Percentiles rank a stretch among this genome's conserved stretches.
Evolutionary conservation across 2,329 filamentous ascomycete species (phyloP).

Genomic region (Monilinia fructigena): DNA sequence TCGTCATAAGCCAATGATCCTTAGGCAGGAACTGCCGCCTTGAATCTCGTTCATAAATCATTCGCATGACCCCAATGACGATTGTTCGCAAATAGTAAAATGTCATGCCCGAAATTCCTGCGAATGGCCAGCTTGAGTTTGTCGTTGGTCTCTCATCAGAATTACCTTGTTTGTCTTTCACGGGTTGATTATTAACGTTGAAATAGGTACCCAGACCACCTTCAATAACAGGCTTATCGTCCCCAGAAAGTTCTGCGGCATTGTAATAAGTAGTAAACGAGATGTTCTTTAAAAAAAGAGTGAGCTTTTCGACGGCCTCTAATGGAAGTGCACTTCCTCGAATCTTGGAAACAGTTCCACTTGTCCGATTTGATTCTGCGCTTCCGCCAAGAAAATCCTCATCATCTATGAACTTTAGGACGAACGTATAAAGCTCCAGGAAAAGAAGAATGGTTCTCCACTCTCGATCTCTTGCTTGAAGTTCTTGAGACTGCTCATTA

Average conservation of each 20-base stretch:
- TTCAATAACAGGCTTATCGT: constrained; percentile 42
- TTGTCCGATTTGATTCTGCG: constrained; percentile 42
- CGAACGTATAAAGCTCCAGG: constrained; percentile 89
- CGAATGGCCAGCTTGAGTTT: constrained; percentile 46
- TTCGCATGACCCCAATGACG: constrained; percentile 75
- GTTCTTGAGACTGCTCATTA: constrained; percentile 20
- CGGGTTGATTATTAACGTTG: constrained; percentile 33
- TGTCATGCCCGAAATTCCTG: constrained; percentile 68
- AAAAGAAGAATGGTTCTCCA: constrained; percentile 91
- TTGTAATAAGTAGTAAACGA: constrained; percentile 89
- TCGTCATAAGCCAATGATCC: constrained; percentile 93
- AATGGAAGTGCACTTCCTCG: constrained; percentile 68
- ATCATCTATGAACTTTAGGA: constrained; percentile 89
- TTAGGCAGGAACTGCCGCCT: constrained; percentile 76
- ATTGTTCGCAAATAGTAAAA: constrained; percentile 76
- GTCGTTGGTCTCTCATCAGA: background rate
- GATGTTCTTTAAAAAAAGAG: constrained; percentile 84
- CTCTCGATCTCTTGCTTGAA: constrained; percentile 48
- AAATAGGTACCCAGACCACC: constrained; percentile 49
- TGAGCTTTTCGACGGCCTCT: constrained; percentile 69
- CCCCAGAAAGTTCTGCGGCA: constrained; percentile 60
- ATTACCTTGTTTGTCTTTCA: constrained; percentile 28
- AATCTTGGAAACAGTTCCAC: constrained; percentile 49
- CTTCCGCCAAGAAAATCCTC: constrained; percentile 82
- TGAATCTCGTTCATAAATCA: constrained; percentile 92